phyloP scores from a whole-genome alignment of 768 basidiomycete genomes.

The Suillus discolor region DNA sequence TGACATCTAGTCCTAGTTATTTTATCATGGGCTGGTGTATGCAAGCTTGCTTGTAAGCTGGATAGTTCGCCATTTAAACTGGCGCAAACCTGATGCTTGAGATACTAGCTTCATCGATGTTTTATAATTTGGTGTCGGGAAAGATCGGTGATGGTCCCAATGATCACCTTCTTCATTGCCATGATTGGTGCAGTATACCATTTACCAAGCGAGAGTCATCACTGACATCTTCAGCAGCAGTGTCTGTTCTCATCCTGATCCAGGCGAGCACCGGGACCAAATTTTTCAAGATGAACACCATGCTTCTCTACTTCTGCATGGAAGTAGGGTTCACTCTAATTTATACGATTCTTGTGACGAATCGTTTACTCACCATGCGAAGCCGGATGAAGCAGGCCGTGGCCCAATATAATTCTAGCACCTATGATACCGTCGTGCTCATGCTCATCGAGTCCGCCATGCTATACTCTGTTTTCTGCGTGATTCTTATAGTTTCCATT shows the following conservation, averaged over 20 bases:
- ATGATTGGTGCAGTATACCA: conserved; percentile 15
- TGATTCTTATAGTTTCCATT: conserved; percentile 36
- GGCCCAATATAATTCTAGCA: conserved; percentile 4
- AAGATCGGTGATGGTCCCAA: conserved; percentile 17
- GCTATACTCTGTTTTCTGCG: conserved; percentile 26
- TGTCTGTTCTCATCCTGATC: conserved; percentile 22
- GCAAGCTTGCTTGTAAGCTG: conserved; percentile 26
- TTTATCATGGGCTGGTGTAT: conserved; percentile 34
- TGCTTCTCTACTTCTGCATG: conserved; percentile 32
- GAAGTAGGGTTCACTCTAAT: conserved; percentile 34
- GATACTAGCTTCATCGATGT: conserved; percentile 15
- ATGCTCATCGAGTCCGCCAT: conserved; percentile 42
- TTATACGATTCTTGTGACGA: conserved; percentile 33
- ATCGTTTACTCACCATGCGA: conserved; percentile 30
- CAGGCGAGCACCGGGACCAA: conserved; percentile 12
- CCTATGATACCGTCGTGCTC: conserved; percentile 27
- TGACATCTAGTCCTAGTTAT: conserved; percentile 20
- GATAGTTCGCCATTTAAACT: not conserved
- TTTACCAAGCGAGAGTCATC: not conserved
- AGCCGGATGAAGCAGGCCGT: conserved; percentile 10
- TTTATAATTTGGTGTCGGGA: conserved; percentile 19
- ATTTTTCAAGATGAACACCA: conserved; percentile 25
- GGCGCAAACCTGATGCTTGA: not conserved
- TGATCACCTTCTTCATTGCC: conserved; percentile 16
- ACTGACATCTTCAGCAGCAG: conserved; percentile 11